A percentile compares a stretch with the other conserved stretches of the same genome.
These are phyloP conservation scores for Colletotrichum caudatum DNA, from an alignment of 2,329 filamentous ascomycete genomes.

Conservation along the genomic window DNA sequence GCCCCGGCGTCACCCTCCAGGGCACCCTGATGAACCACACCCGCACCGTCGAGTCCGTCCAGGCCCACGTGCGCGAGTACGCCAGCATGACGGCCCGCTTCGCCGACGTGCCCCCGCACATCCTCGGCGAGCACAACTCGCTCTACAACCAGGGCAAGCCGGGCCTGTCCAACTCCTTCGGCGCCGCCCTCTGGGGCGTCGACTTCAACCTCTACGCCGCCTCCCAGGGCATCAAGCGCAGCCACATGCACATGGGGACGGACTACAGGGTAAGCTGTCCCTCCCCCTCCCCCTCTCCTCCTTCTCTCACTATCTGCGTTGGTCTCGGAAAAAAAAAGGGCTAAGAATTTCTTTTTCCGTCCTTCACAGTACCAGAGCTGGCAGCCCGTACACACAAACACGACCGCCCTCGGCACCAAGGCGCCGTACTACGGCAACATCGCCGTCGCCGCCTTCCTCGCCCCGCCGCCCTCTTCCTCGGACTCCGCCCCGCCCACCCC, in stretches of 20 bases:
- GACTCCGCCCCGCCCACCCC: constrained; percentile 45
- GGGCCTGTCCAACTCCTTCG: constrained; percentile 73
- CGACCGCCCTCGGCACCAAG: constrained; percentile 67
- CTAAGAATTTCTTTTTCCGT: constrained; percentile 5
- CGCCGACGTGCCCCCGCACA: constrained; percentile 63
- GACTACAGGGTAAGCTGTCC: constrained; percentile 62
- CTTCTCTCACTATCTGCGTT: too few relatives aligned
- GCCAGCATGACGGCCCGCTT: constrained; percentile 56
- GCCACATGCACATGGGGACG: constrained; percentile 74
- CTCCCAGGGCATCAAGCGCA: constrained; percentile 64
- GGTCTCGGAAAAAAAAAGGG: too few relatives aligned
- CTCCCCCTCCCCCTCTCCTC: too few relatives aligned
- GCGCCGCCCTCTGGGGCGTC: constrained; percentile 73
- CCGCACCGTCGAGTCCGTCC: constrained; percentile 61
- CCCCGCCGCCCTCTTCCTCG: constrained; percentile 50
- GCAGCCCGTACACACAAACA: constrained; percentile 68
- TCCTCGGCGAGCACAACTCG: constrained; percentile 72
- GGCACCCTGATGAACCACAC: constrained; percentile 74
- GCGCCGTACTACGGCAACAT: constrained; percentile 74
- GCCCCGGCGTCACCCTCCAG: constrained; percentile 72
- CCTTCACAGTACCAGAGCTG: constrained; percentile 64
- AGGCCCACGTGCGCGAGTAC: constrained; percentile 61
- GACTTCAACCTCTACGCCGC: constrained; percentile 73
- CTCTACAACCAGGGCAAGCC: constrained; percentile 72
- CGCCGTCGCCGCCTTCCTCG: constrained; percentile 67